phyloP scores from a whole-genome alignment of 1,284 basidiomycete species.

The Cutaneotrichosporon cyanovorans region DNA sequence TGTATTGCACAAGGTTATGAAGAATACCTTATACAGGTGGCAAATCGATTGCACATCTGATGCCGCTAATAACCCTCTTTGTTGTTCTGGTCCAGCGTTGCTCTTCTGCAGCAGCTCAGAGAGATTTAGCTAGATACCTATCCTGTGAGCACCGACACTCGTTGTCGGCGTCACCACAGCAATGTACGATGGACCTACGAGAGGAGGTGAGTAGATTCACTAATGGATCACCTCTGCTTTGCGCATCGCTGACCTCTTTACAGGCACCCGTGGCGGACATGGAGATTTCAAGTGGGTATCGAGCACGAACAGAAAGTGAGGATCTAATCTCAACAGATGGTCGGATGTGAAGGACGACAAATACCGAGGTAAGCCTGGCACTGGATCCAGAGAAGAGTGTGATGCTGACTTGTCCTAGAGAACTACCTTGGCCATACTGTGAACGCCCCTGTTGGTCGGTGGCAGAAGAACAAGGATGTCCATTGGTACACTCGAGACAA shows the following conservation, averaged over 20 bases:
- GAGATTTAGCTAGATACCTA: not conserved
- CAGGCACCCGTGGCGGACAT: conserved; percentile 74
- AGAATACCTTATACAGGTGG: too few relatives aligned
- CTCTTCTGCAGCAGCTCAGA: too few relatives aligned
- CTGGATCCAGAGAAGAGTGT: not conserved
- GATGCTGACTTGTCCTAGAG: conserved; percentile 43
- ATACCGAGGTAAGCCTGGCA: conserved; percentile 64
- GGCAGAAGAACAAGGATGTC: conserved; percentile 91
- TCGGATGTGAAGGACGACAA: conserved; percentile 81
- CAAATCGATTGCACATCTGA: too few relatives aligned
- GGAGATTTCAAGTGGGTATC: conserved; percentile 57
- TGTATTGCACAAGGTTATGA: too few relatives aligned
- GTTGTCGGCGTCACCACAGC: too few relatives aligned
- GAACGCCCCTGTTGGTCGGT: conserved; percentile 83
- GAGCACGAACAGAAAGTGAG: too few relatives aligned
- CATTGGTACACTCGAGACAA: conserved; percentile 81
- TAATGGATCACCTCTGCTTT: not conserved
- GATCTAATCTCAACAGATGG: conserved; percentile 55
- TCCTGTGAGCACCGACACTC: too few relatives aligned
- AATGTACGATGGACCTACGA: conserved; percentile 42
- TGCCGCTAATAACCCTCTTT: too few relatives aligned
- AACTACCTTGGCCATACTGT: conserved; percentile 87
- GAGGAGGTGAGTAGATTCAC: conserved; percentile 35
- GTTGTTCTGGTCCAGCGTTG: too few relatives aligned
- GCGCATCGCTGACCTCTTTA: not conserved